Evolutionary conservation across 129 eudicot species (phyloP).

Genomic region (Flaveria sonorensis): DNA sequence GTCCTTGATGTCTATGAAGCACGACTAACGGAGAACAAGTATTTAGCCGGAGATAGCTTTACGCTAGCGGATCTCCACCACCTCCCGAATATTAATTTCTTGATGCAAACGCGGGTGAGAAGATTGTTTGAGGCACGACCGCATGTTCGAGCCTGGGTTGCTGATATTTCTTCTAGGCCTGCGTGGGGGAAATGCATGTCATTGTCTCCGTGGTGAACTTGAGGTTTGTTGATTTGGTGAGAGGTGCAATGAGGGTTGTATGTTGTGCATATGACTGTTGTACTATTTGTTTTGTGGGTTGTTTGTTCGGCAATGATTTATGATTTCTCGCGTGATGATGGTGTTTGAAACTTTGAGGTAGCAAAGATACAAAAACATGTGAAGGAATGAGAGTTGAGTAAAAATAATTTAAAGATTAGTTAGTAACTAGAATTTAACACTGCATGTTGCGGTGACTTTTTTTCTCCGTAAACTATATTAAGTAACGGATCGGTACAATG

Average conservation of each 20-base stretch:
- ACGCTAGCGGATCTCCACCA: slow-evolving; percentile 58
- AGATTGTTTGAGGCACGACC: slow-evolving; percentile 49
- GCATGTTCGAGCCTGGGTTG: slow-evolving; percentile 54
- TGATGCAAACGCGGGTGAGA: slow-evolving; percentile 43
- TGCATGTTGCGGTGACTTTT: too few species aligned
- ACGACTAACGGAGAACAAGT: slow-evolving; percentile 44
- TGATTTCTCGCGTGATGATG: too few species aligned
- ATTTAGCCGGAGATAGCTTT: slow-evolving; percentile 52
- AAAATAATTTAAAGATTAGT: too few species aligned
- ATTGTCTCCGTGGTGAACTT: slow-evolving; percentile 17
- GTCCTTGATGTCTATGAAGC: slow-evolving; percentile 57
- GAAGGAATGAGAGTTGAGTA: too few species aligned
- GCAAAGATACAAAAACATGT: too few species aligned
- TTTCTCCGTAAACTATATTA: too few species aligned
- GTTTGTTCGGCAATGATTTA: too few species aligned
- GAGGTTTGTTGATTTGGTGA: not conserved
- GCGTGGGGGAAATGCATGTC: slow-evolving; percentile 54
- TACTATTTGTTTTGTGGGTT: not conserved
- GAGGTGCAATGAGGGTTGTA: too few species aligned
- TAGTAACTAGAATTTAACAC: too few species aligned
- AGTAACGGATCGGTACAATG: too few species aligned
- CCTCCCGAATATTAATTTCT: slow-evolving; percentile 32
- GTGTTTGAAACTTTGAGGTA: too few species aligned
- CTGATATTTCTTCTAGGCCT: slow-evolving; percentile 52
- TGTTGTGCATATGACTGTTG: not conserved